phyloP scores from a whole-genome alignment of 2,329 filamentous ascomycete species.

The Colletotrichum sp. region DNA sequence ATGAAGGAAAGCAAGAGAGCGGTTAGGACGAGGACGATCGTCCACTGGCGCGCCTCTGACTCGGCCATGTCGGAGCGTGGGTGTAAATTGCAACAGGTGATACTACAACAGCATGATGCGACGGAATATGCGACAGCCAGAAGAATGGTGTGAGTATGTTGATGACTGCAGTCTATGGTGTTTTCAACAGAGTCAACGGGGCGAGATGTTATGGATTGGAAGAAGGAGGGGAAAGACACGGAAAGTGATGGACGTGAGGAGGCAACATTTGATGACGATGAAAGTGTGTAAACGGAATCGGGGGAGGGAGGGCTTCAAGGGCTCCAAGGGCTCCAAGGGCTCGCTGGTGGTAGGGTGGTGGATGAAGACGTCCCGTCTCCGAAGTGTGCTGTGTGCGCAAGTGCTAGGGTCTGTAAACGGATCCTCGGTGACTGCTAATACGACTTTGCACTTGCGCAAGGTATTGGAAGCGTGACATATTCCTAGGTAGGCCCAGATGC shows the following conservation, averaged over 20 bases:
- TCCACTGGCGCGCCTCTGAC: constrained; percentile 59
- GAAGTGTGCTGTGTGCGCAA: background rate
- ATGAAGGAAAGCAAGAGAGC: constrained; percentile 61
- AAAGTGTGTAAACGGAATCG: constrained; percentile 10
- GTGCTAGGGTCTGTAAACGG: constrained; percentile 1
- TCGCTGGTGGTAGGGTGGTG: background rate
- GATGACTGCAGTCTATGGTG: background rate
- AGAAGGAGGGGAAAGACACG: background rate
- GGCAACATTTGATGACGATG: constrained; percentile 18
- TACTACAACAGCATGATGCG: constrained; percentile 5
- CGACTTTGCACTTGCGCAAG: background rate
- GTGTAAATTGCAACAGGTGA: background rate
- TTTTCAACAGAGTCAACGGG: background rate
- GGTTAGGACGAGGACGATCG: constrained; percentile 62
- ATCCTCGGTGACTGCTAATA: background rate
- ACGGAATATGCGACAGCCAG: background rate
- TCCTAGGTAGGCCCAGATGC: background rate
- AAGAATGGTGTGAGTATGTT: background rate
- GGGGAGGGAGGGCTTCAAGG: background rate
- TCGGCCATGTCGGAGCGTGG: constrained; percentile 49
- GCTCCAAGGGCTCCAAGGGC: constrained; percentile 5
- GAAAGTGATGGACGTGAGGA: background rate
- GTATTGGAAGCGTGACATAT: background rate
- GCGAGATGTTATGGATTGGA: background rate
- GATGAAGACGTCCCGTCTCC: background rate